These are phyloP conservation scores for Saussurea involucrata DNA, from an alignment of 129 eudicot species.

Conservation along the genomic window DNA sequence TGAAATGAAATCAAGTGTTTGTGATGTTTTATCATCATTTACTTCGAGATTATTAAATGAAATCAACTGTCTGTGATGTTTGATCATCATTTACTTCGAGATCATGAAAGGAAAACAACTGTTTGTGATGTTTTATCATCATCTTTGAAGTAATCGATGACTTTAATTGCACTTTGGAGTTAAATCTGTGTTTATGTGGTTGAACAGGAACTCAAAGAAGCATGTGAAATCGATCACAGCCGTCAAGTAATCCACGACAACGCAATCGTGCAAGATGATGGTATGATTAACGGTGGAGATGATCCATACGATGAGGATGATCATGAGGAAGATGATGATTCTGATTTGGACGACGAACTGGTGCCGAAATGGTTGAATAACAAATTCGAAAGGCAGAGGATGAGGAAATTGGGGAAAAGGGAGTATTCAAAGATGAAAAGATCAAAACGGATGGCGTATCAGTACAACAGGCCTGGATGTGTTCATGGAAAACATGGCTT, in stretches of 20 bases:
- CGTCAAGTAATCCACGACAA: background rate
- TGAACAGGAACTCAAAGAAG: conserved; percentile 7
- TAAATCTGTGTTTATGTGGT: background rate
- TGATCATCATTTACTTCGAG: background rate
- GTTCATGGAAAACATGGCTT: conserved; percentile 66
- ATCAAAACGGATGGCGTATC: conserved; percentile 45
- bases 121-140: too few species aligned
- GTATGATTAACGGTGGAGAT: background rate
- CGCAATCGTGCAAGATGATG: background rate
- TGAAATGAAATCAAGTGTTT: background rate
- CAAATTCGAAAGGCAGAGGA: conserved; percentile 55
- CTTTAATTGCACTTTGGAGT: background rate
- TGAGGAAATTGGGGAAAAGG: conserved; percentile 84
- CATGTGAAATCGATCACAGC: background rate
- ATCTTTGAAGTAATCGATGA: too few species aligned
- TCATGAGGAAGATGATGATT: background rate
- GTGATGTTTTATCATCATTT: background rate
- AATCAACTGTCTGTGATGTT: background rate
- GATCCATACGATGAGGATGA: background rate
- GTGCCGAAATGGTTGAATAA: conserved; percentile 51
- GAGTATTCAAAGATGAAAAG: conserved; percentile 43
- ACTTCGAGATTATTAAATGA: background rate
- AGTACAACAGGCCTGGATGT: conserved; percentile 51
- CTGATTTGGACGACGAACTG: conserved; percentile 61
- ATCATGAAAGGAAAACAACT: too few species aligned